These are phyloP conservation scores for Closterium sp. DNA, from an alignment of 139 green algal genomes.

Conservation along the genomic window DNA sequence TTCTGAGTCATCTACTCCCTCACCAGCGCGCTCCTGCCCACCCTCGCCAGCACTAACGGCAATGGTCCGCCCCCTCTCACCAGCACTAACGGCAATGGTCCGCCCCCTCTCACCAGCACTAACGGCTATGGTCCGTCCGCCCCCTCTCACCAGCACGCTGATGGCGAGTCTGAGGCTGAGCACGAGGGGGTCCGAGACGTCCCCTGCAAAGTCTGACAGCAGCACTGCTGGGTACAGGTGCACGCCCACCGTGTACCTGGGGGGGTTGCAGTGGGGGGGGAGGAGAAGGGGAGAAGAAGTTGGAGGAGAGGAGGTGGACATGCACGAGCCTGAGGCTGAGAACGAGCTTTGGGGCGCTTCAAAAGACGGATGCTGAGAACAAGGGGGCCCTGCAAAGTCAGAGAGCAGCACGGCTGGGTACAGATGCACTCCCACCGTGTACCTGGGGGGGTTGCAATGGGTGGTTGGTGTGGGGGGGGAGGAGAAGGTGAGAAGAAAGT, in stretches of 20 bases:
- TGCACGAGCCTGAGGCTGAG: slow-evolving; percentile 55
- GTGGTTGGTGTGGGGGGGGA: too few relatives aligned
- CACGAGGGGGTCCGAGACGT: slow-evolving; percentile 56
- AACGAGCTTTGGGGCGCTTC: too few relatives aligned
- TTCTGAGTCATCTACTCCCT: too few relatives aligned
- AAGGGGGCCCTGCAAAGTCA: slow-evolving; percentile 48
- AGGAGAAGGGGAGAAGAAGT: too few relatives aligned
- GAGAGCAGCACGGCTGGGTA: slow-evolving; percentile 44
- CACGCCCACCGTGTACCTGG: slow-evolving; percentile 1
- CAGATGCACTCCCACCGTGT: slow-evolving; percentile 10
- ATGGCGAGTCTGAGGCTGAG: slow-evolving; percentile 80
- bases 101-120: too few relatives aligned
- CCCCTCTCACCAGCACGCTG: slow-evolving; percentile 82
- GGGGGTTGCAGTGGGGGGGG: too few relatives aligned
- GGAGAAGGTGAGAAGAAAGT: too few relatives aligned
- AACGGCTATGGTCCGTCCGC: background rate
- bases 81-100: background rate
- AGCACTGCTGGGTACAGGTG: slow-evolving; percentile 41
- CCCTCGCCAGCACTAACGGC: too few relatives aligned
- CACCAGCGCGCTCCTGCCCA: too few relatives aligned
- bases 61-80: background rate
- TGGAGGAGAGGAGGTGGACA: too few relatives aligned
- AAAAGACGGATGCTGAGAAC: slow-evolving; percentile 73
- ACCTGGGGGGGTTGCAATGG: too few relatives aligned
- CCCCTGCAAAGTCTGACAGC: slow-evolving; percentile 31